These are phyloP conservation scores for Xylaria sp. DNA, from an alignment of 2,329 filamentous ascomycete species.

Conservation along the genomic window DNA sequence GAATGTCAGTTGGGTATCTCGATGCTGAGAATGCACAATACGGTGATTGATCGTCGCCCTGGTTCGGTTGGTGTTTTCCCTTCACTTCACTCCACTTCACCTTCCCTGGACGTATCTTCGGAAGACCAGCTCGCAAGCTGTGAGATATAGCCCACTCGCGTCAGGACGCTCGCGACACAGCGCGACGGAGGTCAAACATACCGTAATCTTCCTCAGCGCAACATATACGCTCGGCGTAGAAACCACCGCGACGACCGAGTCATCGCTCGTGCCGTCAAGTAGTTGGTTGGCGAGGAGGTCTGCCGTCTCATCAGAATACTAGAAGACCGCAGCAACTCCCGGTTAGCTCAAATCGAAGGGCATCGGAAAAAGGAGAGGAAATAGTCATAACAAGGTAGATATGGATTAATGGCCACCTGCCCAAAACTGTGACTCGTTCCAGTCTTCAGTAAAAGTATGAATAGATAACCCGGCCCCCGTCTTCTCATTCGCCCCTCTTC, in stretches of 20 bases:
- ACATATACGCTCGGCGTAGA: slow-evolving; percentile 83
- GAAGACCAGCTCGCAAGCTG: not conserved
- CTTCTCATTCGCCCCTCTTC: slow-evolving; percentile 9
- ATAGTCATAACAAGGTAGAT: not conserved
- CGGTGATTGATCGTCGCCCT: no score
- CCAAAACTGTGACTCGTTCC: slow-evolving; percentile 89
- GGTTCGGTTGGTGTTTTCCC: no score
- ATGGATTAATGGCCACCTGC: slow-evolving; percentile 54
- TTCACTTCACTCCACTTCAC: not conserved
- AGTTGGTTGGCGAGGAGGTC: slow-evolving; percentile 70
- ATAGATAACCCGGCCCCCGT: slow-evolving; percentile 60
- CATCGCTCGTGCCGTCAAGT: slow-evolving; percentile 66
- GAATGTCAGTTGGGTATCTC: slow-evolving; percentile 10
- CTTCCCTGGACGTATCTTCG: no score
- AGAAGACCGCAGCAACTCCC: not conserved
- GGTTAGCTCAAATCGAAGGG: not conserved
- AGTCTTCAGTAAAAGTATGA: slow-evolving; percentile 80
- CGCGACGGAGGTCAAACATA: slow-evolving; percentile 49
- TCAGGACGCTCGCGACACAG: not conserved
- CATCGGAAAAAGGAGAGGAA: not conserved
- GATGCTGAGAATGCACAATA: not conserved
- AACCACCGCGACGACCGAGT: slow-evolving; percentile 73
- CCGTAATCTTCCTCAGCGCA: slow-evolving; percentile 75
- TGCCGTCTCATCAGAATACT: slow-evolving; percentile 80
- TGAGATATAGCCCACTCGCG: not conserved